phyloP scores from a whole-genome alignment of 257 asterid genomes.

The Solanum phureja region DNA sequence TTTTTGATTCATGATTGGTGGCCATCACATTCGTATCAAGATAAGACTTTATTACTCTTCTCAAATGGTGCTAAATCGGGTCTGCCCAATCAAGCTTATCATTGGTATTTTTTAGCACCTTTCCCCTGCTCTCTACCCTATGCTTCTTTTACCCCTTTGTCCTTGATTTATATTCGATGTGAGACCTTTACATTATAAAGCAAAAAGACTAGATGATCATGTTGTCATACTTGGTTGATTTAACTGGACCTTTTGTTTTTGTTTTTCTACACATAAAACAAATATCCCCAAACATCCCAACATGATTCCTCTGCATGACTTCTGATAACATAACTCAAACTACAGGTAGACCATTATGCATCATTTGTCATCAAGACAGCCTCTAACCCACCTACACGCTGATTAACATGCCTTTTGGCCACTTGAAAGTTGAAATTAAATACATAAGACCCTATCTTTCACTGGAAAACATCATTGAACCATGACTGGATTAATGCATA shows the following conservation, averaged over 20 bases:
- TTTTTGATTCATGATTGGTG: background rate
- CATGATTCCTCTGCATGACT: background rate
- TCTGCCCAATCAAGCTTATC: background rate
- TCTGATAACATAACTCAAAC: background rate
- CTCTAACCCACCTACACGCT: background rate
- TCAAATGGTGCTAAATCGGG: background rate
- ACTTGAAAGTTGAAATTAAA: background rate
- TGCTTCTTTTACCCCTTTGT: background rate
- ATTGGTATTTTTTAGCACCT: background rate
- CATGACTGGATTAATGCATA: background rate
- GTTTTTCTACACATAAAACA: background rate
- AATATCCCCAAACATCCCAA: background rate
- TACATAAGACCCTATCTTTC: background rate
- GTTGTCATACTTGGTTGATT: background rate
- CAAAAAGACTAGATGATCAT: background rate
- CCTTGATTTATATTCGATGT: background rate
- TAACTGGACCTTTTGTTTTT: background rate
- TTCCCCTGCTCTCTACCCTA: background rate
- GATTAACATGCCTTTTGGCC: background rate
- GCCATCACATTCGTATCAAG: background rate
- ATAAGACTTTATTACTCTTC: background rate
- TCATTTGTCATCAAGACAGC: background rate
- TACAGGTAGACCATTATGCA: background rate
- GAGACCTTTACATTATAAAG: background rate
- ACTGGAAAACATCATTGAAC: background rate